Evolutionary conservation across 768 basidiomycete species (phyloP), one percentile per base, ranked within the genome.

Genomic region (Paxillus involutus): DNA sequence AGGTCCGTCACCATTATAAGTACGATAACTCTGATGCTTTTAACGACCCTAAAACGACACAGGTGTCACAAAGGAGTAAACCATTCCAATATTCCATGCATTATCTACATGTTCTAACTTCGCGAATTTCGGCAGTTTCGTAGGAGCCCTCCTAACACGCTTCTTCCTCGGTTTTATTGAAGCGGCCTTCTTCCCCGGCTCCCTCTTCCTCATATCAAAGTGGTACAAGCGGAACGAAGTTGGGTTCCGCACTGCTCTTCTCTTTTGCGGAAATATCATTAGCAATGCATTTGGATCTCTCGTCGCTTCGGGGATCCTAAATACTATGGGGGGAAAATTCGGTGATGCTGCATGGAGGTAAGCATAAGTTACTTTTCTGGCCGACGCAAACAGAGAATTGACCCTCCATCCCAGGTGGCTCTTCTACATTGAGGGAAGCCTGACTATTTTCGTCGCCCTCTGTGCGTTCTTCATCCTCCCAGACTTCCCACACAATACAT

Each of bases 381-480:
- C 26, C 4, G 4, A 26, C 4, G 6, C 4, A 26, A 26, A n/a
- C n/a, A n/a, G n/a, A n/a, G n/a, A n/a, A n/a, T n/a, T n/a, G n/a
- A n/a, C n/a, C n/a, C n/a, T n/a, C n/a, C n/a, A n/a, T n/a, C n/a
- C n/a, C 51, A 84, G 85, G 60, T 89, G 85, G 84, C 73, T 87
- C 14, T 87, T 87, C 72, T 84, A 75, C 63, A 77, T 85, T 29
- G 84, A 85, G 68, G 84, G 84, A 26, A 68, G 73, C 4, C 59
- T 84, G 50, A 86, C 83, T 6, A 71, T 85, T 32, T 67, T 71
- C 41, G 67, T 80, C 47, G 80, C 76, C 17, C 35, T 82, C 21
- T 47, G 74, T 24, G 77, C 85, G 0, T 73, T 83, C 37, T 82
- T 81, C 63, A 73, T 89, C 51, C 77, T 89, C 9, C 88, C 88